Conservation (phyloP, 2,329 filamentous ascomycete genomes). For the Ophiocordyceps australis region DNA sequence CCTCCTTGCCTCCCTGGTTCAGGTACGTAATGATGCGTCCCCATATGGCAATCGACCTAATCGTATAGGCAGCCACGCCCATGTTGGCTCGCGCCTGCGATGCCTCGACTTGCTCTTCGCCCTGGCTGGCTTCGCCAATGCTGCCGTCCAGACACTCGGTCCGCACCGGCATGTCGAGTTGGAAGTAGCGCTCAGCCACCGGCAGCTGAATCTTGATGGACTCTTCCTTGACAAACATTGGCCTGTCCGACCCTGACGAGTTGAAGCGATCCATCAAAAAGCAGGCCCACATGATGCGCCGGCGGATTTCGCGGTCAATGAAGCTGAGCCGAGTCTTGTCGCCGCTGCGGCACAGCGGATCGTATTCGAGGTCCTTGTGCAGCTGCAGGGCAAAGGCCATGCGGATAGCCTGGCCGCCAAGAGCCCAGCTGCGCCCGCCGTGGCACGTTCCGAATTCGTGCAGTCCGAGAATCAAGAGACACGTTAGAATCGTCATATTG, state of each 20-base stretch:
- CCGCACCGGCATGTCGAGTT: slow-evolving; percentile 74
- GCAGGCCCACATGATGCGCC: slow-evolving; percentile 95
- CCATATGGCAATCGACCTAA: slow-evolving; percentile 75
- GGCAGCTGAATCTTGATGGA: slow-evolving; percentile 80
- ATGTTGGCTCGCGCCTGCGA: slow-evolving; percentile 64
- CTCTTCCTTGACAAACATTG: slow-evolving; percentile 79
- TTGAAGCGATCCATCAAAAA: slow-evolving; percentile 97
- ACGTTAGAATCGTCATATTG: slow-evolving; percentile 89
- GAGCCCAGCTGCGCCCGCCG: slow-evolving; percentile 86
- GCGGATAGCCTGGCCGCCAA: slow-evolving; percentile 83
- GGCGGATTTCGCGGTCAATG: slow-evolving; percentile 80
- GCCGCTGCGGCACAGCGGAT: slow-evolving; percentile 47
- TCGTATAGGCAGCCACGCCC: slow-evolving; percentile 84
- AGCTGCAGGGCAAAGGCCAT: slow-evolving; percentile 95
- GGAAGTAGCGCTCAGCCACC: slow-evolving; percentile 76
- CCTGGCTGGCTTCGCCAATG: slow-evolving; percentile 41
- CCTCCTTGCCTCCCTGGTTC: slow-evolving; percentile 73
- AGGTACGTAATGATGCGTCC: slow-evolving; percentile 78
- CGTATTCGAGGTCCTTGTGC: slow-evolving; percentile 77
- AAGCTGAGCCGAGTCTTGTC: slow-evolving; percentile 61
- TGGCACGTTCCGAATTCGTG: slow-evolving; percentile 97
- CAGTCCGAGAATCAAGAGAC: slow-evolving; percentile 70
- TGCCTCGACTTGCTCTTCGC: slow-evolving; percentile 40
- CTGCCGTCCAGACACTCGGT: slow-evolving; percentile 70
- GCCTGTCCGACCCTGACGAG: slow-evolving; percentile 83